Evolutionary conservation across 2,329 filamentous ascomycete genomes (phyloP).

Genomic region (Colletotrichum magnum): DNA sequence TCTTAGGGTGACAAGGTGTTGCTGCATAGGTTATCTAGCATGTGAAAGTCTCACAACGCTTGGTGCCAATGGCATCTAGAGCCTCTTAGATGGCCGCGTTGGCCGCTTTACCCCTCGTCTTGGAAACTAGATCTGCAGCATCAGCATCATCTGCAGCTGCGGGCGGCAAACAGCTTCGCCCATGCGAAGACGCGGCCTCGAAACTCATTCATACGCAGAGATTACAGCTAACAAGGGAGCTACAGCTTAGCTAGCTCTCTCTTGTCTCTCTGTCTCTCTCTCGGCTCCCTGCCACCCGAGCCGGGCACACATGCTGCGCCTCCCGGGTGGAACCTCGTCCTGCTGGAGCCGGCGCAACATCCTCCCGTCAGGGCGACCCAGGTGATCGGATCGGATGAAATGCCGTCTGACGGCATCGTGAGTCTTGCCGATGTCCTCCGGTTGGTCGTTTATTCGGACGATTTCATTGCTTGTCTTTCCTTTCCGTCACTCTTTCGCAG

Average conservation of each 20-base stretch:
- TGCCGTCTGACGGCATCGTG: constrained; percentile 20
- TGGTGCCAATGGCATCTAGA: neutral
- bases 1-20: no score
- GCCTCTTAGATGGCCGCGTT: no score
- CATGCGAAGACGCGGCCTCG: constrained; percentile 21
- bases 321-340: constrained; percentile 17
- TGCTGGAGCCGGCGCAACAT: constrained; percentile 35
- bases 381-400: constrained; percentile 34
- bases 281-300: constrained; percentile 9
- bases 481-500: neutral
- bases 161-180: no score
- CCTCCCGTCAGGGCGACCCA: constrained; percentile 30
- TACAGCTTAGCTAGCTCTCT: no score
- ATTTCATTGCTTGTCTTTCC: constrained; percentile 10
- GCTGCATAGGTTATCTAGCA: neutral
- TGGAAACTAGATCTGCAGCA: no score
- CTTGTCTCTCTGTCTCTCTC: no score
- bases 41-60: constrained; percentile 1
- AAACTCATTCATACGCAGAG: neutral
- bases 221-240: no score
- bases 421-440: constrained; percentile 30
- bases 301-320: constrained; percentile 9
- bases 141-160: no score
- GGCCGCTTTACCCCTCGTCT: no score
- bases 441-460: neutral